phyloP scores from a whole-genome alignment of 2,329 filamentous ascomycete species.

The Cytospora leucostoma region DNA sequence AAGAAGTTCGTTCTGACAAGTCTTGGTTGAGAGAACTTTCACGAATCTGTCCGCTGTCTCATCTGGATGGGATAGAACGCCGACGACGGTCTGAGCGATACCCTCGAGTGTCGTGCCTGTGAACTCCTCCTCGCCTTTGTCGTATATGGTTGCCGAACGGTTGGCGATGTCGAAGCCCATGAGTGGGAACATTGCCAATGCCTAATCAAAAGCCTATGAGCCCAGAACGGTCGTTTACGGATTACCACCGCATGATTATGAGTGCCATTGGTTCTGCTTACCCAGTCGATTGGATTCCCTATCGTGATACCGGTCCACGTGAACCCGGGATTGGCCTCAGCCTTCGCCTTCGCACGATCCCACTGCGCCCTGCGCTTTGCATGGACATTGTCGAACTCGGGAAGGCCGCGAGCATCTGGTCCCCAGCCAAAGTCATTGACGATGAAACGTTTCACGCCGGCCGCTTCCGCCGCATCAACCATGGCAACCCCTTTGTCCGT shows the following conservation, averaged over 20 bases:
- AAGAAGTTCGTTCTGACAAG: constrained; percentile 25
- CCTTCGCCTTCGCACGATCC: constrained; percentile 30
- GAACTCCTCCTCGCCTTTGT: constrained; percentile 53
- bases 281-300: constrained; percentile 39
- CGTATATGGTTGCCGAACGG: constrained; percentile 42
- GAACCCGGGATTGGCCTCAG: constrained; percentile 30
- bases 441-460: constrained; percentile 37
- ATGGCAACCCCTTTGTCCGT: constrained; percentile 30
- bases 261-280: constrained; percentile 17
- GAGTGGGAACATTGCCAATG: constrained; percentile 29
- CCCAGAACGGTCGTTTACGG: too few species aligned
- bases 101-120: constrained; percentile 49
- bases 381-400: constrained; percentile 33
- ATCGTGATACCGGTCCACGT: constrained; percentile 37
- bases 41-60: constrained; percentile 56
- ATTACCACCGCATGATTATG: too few species aligned
- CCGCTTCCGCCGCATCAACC: constrained; percentile 35
- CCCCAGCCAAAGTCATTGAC: constrained; percentile 34
- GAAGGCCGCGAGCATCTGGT: constrained; percentile 28
- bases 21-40: constrained; percentile 44
- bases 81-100: constrained; percentile 51
- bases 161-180: constrained; percentile 36
- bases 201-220: constrained; percentile 17
- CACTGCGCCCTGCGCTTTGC: constrained; percentile 30
- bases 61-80: constrained; percentile 49